Conservation (phyloP, 768 basidiomycete species). For the Lanmaoa rubissima region DNA sequence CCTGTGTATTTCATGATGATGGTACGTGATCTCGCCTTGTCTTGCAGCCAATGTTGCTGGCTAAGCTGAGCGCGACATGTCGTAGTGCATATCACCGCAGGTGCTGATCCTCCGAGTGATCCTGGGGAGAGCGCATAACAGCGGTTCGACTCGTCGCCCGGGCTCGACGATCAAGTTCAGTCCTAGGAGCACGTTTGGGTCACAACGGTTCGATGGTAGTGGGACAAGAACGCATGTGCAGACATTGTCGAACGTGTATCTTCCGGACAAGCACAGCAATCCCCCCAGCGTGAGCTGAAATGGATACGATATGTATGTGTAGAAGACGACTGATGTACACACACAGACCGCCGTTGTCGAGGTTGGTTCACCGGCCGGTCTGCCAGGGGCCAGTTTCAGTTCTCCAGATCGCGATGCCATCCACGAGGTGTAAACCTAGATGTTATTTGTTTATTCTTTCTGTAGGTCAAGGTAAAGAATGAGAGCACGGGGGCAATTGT, state of each 20-base stretch:
- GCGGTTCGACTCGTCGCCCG: not conserved
- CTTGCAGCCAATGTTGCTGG: no score
- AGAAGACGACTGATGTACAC: not conserved
- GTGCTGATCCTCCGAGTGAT: slow-evolving; percentile 27
- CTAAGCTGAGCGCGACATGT: not conserved
- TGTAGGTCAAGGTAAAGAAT: no score
- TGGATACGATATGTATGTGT: not conserved
- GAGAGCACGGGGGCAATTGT: no score
- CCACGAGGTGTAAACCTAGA: no score
- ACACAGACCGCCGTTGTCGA: not conserved
- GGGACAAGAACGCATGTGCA: not conserved
- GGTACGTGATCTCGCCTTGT: slow-evolving; percentile 6
- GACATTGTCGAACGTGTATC: not conserved
- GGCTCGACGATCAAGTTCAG: slow-evolving; percentile 12
- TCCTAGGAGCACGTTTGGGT: not conserved
- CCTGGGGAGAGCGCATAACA: slow-evolving; percentile 10
- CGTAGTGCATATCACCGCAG: slow-evolving; percentile 29
- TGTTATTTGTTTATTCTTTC: no score
- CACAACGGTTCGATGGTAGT: not conserved
- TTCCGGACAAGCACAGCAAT: not conserved
- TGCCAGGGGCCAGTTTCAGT: no score
- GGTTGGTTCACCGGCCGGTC: no score
- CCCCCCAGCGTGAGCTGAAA: not conserved
- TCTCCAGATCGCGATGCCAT: no score
- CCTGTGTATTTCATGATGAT: slow-evolving; percentile 20